Conservation (phyloP, 1,139 yeast species). For the Blastobotrys proliferans region DNA sequence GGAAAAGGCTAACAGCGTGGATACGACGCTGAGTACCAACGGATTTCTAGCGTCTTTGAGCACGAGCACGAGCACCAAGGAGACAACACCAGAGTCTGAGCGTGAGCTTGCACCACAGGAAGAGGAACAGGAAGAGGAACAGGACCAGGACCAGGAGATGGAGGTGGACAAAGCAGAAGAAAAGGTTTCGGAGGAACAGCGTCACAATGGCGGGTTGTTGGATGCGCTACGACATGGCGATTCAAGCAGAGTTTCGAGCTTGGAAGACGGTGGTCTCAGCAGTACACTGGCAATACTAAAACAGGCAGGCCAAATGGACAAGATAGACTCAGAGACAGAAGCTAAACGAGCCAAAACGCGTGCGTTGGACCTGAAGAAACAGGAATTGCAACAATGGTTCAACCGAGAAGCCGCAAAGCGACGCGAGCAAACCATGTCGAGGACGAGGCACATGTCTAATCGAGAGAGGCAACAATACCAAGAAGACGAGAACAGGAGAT, state of each 20-base stretch:
- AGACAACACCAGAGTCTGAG: background rate
- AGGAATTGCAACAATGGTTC: slow-evolving; percentile 1
- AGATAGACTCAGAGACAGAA: background rate
- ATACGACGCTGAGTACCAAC: background rate
- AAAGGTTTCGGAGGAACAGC: too few species aligned
- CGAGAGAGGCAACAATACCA: slow-evolving; percentile 3
- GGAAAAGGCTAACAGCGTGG: background rate
- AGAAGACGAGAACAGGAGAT: slow-evolving; percentile 22
- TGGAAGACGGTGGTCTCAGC: slow-evolving; percentile 13
- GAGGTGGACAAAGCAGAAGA: background rate
- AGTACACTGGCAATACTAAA: background rate
- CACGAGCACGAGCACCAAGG: background rate
- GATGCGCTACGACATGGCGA: too few species aligned
- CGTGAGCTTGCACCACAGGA: background rate
- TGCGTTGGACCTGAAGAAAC: background rate
- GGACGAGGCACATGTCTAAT: background rate
- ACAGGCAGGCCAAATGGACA: slow-evolving; percentile 1
- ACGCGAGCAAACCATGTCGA: slow-evolving; percentile 23
- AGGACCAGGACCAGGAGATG: background rate
- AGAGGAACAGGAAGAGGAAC: background rate
- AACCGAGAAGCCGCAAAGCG: background rate
- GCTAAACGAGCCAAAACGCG: background rate
- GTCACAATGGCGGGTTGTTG: too few species aligned
- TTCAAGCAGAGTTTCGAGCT: too few species aligned
- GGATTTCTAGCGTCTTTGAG: background rate